phyloP scores from a whole-genome alignment of 2,329 filamentous ascomycete species.

The Diplodia sapinea region DNA sequence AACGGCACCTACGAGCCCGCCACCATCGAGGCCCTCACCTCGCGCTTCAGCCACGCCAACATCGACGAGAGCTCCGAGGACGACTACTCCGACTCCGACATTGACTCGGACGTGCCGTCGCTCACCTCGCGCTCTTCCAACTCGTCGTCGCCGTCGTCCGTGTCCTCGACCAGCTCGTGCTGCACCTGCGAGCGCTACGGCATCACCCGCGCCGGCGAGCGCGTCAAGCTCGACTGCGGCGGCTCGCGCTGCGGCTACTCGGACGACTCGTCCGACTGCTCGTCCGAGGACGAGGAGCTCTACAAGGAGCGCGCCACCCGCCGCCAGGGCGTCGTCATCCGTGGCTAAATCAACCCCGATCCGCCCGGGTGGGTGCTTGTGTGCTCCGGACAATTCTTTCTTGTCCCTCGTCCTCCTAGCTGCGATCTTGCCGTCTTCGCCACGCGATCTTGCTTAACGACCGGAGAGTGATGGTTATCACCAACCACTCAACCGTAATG shows the following conservation, averaged over 20 bases:
- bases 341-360: slow-evolving; percentile 36
- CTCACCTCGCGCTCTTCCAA: slow-evolving; percentile 69
- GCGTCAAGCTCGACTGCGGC: slow-evolving; percentile 95
- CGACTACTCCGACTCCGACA: slow-evolving; percentile 71
- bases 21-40: slow-evolving; percentile 78
- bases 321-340: slow-evolving; percentile 55
- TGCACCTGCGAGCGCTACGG: slow-evolving; percentile 97
- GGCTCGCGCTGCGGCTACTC: slow-evolving; percentile 84
- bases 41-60: slow-evolving; percentile 70
- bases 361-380: neutral
- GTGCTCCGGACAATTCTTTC: neutral
- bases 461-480: slow-evolving; percentile 18
- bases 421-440: slow-evolving; percentile 20
- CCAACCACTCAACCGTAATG: slow-evolving; percentile 6
- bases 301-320: slow-evolving; percentile 60
- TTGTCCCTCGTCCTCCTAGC: slow-evolving; percentile 10
- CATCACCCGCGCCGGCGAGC: slow-evolving; percentile 89
- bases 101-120: slow-evolving; percentile 69
- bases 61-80: slow-evolving; percentile 59
- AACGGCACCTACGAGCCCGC: slow-evolving; percentile 78
- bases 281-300: slow-evolving; percentile 69
- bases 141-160: slow-evolving; percentile 70
- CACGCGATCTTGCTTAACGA: slow-evolving; percentile 2
- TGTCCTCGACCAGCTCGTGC: slow-evolving; percentile 59
- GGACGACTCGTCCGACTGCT: slow-evolving; percentile 72